Evolutionary conservation across 2,329 filamentous ascomycete species (phyloP).

Genomic region (Beauveria asiatica): DNA sequence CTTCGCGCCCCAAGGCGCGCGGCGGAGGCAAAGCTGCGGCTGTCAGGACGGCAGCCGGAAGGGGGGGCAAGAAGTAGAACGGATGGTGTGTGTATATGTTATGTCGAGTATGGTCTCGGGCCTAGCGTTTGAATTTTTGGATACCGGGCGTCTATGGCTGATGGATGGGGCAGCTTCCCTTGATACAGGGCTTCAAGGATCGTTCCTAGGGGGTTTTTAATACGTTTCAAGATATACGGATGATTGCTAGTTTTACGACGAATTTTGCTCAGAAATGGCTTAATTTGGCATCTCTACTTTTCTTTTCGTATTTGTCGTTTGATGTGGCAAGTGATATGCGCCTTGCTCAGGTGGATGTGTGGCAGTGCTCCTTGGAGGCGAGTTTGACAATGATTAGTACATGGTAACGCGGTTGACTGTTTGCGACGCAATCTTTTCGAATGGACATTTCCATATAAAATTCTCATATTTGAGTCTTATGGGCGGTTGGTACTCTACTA

Average conservation of each 20-base stretch:
- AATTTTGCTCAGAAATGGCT: not conserved
- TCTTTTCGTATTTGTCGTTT: not conserved
- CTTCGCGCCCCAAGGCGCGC: not conserved
- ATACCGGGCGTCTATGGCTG: not conserved
- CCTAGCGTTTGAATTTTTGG: not conserved
- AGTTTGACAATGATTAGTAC: not conserved
- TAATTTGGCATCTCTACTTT: not conserved
- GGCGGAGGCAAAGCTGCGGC: not conserved
- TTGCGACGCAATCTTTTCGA: not conserved
- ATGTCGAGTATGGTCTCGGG: not conserved
- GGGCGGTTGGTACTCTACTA: too few relatives aligned
- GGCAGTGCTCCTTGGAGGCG: not conserved
- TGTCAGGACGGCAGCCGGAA: not conserved
- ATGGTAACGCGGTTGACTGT: not conserved
- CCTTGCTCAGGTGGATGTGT: not conserved
- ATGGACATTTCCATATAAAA: too few relatives aligned
- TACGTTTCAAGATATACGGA: not conserved
- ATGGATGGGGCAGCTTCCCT: not conserved
- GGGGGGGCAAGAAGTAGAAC: not conserved
- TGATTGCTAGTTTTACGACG: not conserved
- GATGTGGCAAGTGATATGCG: not conserved
- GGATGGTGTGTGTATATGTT: not conserved
- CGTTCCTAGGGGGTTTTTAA: not conserved
- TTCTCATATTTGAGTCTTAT: too few relatives aligned
- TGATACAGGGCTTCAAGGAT: conserved; percentile 1